Percentiles rank a stretch among this genome's conserved stretches.
These are phyloP conservation scores for Postia placenta DNA, from an alignment of 768 basidiomycete species.

Conservation along the genomic window DNA sequence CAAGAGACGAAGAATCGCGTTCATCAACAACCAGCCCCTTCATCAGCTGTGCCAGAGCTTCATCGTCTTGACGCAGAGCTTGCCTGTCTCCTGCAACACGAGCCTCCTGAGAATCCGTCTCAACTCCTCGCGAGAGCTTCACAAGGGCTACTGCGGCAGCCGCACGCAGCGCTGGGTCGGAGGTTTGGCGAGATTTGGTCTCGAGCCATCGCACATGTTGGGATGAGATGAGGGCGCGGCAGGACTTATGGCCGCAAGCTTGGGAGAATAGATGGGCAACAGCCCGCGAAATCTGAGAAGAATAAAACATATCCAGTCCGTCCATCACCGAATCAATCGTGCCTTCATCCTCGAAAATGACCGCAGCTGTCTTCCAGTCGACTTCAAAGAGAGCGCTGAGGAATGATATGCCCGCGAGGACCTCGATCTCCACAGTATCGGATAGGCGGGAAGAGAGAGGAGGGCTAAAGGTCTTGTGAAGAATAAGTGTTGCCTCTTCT, in stretches of 20 bases:
- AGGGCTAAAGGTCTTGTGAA: conserved; percentile 47
- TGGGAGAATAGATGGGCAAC: conserved; percentile 73
- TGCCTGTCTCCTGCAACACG: conserved; percentile 13
- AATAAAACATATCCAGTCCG: conserved; percentile 57
- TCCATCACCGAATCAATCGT: conserved; percentile 62
- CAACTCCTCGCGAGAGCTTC: conserved; percentile 63
- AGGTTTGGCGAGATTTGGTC: conserved; percentile 41
- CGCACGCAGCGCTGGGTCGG: conserved; percentile 44
- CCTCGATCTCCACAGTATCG: conserved; percentile 47
- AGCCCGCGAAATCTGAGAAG: conserved; percentile 45
- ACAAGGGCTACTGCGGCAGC: conserved; percentile 69
- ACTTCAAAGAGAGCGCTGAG: conserved; percentile 80
- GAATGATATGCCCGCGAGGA: conserved; percentile 56
- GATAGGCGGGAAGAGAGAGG: conserved; percentile 43
- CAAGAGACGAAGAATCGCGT: conserved; percentile 35
- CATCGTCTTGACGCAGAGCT: conserved; percentile 26
- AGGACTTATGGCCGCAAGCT: conserved; percentile 68
- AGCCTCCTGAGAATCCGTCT: conserved; percentile 36
- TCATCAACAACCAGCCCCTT: conserved; percentile 45
- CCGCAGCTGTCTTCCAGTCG: conserved; percentile 61
- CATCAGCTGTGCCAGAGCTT: conserved; percentile 47
- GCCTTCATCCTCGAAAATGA: conserved; percentile 60
- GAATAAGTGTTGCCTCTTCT: conserved; percentile 42
- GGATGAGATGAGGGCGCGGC: conserved; percentile 54
- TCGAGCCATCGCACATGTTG: conserved; percentile 66